Base-by-base conservation (phyloP, 176 grass and related monocot species). In the Eragrostis curvula region DNA sequence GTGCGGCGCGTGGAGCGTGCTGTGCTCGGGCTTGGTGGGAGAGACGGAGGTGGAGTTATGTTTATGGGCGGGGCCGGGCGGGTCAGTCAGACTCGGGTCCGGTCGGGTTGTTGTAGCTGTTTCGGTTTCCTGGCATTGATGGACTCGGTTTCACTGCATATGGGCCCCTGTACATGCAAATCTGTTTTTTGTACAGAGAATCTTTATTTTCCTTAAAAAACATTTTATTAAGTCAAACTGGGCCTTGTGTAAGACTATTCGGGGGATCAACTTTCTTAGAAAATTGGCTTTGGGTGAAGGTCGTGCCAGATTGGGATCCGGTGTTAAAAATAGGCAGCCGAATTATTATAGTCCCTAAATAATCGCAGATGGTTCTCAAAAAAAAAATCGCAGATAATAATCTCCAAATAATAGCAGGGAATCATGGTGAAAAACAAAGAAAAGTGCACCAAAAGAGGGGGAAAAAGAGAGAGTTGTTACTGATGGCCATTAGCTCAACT, bases 51-150 rank as follows among this genome's bases (percentile, higher is more conserved):
- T 3, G 17, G 9, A 9, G 20, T 11, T 57, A 47, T 9, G 84
- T 13, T 11, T 57, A 47, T 9, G 84, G 49, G 64, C 32, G 80
- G 77, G 66, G 13, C 16, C 9, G 52, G 48, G 15, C 29, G 5
- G 81, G 42, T 81, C 10, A 4, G 32, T 23, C 12, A 6, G 55
- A 36, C 32, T n/a, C 60, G 40, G 42, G 53, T 41, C 80, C 7
- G 50, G 42, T 72, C 17, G 55, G 59, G 75, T 88, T 83, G 74
- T 71, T 76, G 82, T 36, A 85, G 64, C 71, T 21, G 77, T 85
- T 81, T 68, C 23, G n/a, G 80, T 68, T 36, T 17, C 82, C 55
- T 73, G 66, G 50, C 64, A 57, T 57, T 43, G 1, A 70, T 70
- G 65, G 61, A 17, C 46, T 40, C n/a, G n/a, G n/a, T n/a, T n/a